These are phyloP conservation scores for Chimonanthus salicifolius DNA, from an alignment of 164 flowering plant species.

Conservation along the genomic window DNA sequence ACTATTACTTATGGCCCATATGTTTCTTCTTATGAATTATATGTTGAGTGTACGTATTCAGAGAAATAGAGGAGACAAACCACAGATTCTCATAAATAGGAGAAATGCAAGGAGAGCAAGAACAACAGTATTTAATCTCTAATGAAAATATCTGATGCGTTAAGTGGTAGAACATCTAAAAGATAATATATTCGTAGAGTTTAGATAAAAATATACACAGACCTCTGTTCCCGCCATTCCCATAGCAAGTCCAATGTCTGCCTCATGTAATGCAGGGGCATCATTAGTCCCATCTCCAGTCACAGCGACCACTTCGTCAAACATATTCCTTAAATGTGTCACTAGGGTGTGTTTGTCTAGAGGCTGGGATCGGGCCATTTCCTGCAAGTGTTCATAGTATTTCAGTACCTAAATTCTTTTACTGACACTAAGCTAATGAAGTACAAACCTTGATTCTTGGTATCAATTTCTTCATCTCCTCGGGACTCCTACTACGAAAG, in stretches of 20 bases:
- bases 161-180: not conserved
- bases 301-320: slow-evolving; percentile 28
- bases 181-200: not conserved
- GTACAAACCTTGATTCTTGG: slow-evolving; percentile 36
- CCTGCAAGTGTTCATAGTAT: slow-evolving; percentile 9
- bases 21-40: too few species aligned
- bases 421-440: not conserved
- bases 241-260: slow-evolving; percentile 38
- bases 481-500: slow-evolving; percentile 23
- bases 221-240: slow-evolving; percentile 33
- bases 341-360: slow-evolving; percentile 30
- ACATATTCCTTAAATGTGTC: slow-evolving; percentile 17
- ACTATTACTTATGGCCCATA: too few species aligned
- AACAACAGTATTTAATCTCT: too few species aligned
- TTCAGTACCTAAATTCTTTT: not conserved
- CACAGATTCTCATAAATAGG: too few species aligned
- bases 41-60: too few species aligned
- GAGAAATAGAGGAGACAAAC: too few species aligned
- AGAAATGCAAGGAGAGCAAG: too few species aligned
- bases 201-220: not conserved
- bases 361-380: slow-evolving; percentile 34
- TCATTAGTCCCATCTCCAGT: slow-evolving; percentile 37
- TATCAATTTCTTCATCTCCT: slow-evolving; percentile 28
- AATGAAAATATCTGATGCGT: too few species aligned
- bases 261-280: slow-evolving; percentile 31